Evolutionary conservation across 208 protist species (phyloP), one percentile per base, ranked within the genome.

Genomic region (Sergeia podlipaevii): DNA sequence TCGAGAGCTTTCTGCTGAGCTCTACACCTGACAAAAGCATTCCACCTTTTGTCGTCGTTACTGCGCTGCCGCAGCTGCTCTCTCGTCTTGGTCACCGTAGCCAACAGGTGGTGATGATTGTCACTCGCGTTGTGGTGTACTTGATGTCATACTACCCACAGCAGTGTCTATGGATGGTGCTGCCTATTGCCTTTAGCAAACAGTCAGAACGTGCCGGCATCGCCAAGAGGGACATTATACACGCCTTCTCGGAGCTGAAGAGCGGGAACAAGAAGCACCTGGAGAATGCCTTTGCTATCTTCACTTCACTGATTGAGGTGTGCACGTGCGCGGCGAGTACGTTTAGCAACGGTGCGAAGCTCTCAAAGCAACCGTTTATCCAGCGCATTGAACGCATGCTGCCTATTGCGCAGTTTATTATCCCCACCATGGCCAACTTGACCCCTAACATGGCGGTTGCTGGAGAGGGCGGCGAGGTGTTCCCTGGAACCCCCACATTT

Each of bases 71-170:
- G 21, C 93, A 96, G 74, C 61, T 98, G 2, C 67, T 97, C 26
- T 97, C 96, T n/a, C 84, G 93, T 24, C 77, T 97, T 17, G 59
- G 70, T 20, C 89, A 97, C 54, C 45, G 67, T 1, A 74, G 85
- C 36, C 4, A 29, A 1, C 29, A 65, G 13, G 79, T 91, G 41
- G 74, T 79, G 33, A 27, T 10, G 6, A 67, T 93, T 5, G 57
- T 97, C 28, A 85, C 78, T 0, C 46, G 54, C n/a, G 70, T 83
- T 4, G 56, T 97, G 2, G 60, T 80, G 8, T 30, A 64, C 6
- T 56, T 97, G 2, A 74, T 96, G 56, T 47, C 36, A 24, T 46
- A 44, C 41, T 97, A 89, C 53, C 86, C 91, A 10, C 80, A 96
- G 64, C 90, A 89, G 58, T 84, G 80, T 33, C 61, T 96, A 24